Conservation (phyloP, 495 filamentous ascomycete species). For the Astrothelium macrocarpum region DNA sequence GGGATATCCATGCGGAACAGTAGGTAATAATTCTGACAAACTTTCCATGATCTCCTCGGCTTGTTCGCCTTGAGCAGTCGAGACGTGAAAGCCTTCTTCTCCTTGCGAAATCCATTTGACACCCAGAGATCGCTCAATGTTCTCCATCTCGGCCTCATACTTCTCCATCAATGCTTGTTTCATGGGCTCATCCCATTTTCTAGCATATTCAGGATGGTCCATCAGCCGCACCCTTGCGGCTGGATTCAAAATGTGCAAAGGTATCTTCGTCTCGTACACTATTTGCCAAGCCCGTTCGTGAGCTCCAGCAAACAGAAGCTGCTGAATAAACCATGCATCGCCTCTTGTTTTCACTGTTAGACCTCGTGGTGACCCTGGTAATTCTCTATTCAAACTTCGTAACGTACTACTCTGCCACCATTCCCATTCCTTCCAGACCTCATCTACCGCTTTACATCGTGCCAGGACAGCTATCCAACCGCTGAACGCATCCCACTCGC, state of each 20-base stretch:
- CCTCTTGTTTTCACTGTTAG: conserved; percentile 16
- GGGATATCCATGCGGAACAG: neutral
- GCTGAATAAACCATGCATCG: conserved; percentile 25
- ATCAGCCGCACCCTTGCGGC: conserved; percentile 9
- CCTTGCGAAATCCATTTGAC: conserved; percentile 16
- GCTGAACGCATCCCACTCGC: conserved; percentile 20
- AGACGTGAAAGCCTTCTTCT: neutral
- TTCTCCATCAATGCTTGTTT: conserved; percentile 14
- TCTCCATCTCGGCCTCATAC: conserved; percentile 16
- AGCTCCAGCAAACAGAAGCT: conserved; percentile 18
- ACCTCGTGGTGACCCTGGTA: neutral
- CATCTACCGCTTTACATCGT: conserved; percentile 15
- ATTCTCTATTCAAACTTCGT: conserved; percentile 8
- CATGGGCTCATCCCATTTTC: conserved; percentile 11
- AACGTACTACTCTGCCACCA: conserved; percentile 13
- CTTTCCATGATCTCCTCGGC: neutral
- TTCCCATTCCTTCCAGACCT: conserved; percentile 21
- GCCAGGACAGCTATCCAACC: conserved; percentile 25
- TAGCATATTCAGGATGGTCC: conserved; percentile 16
- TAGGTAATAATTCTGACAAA: neutral
- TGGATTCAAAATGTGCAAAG: conserved; percentile 6
- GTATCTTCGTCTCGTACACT: conserved; percentile 11
- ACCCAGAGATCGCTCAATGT: conserved; percentile 20
- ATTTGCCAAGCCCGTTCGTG: conserved; percentile 17
- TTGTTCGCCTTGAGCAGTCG: neutral